phyloP scores from a whole-genome alignment of 2,329 filamentous ascomycete genomes.

The Paecilomyces sp. region DNA sequence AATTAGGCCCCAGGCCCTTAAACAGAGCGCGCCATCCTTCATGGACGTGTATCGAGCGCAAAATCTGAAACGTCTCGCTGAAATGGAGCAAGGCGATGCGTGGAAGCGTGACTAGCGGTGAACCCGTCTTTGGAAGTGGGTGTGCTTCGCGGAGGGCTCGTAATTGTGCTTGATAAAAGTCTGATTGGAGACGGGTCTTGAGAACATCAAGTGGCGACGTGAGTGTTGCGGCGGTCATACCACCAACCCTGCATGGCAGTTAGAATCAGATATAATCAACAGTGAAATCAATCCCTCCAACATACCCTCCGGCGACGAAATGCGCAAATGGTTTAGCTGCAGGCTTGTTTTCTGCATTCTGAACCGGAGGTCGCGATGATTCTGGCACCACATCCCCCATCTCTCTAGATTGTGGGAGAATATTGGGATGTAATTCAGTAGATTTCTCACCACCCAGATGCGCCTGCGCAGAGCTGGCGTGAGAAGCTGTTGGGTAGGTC shows the following conservation, averaged over 20 bases:
- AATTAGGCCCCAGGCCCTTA: constrained; percentile 85
- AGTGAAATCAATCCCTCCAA: background rate
- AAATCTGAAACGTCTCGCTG: constrained; percentile 76
- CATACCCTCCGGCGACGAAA: constrained; percentile 80
- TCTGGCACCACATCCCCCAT: constrained; percentile 29
- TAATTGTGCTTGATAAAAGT: constrained; percentile 86
- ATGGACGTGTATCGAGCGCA: constrained; percentile 68
- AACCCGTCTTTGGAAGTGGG: constrained; percentile 44
- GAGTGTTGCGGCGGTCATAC: constrained; percentile 87
- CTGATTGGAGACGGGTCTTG: constrained; percentile 87
- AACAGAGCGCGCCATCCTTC: constrained; percentile 86
- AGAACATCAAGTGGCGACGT: constrained; percentile 91
- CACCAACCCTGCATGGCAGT: constrained; percentile 57
- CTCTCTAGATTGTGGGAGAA: constrained; percentile 27
- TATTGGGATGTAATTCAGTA: constrained; percentile 8
- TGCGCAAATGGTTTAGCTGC: constrained; percentile 77
- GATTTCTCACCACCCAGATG: constrained; percentile 12
- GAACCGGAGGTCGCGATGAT: constrained; percentile 10
- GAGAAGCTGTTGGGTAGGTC: constrained; percentile 14
- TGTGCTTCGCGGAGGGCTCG: constrained; percentile 55
- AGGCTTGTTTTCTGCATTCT: constrained; percentile 26
- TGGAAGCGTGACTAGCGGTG: constrained; percentile 53
- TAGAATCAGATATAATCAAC: background rate
- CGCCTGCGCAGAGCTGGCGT: constrained; percentile 19
- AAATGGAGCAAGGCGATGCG: constrained; percentile 68